Conservation (phyloP, 495 filamentous ascomycete genomes). For the Talaromyces proteolyticus region DNA sequence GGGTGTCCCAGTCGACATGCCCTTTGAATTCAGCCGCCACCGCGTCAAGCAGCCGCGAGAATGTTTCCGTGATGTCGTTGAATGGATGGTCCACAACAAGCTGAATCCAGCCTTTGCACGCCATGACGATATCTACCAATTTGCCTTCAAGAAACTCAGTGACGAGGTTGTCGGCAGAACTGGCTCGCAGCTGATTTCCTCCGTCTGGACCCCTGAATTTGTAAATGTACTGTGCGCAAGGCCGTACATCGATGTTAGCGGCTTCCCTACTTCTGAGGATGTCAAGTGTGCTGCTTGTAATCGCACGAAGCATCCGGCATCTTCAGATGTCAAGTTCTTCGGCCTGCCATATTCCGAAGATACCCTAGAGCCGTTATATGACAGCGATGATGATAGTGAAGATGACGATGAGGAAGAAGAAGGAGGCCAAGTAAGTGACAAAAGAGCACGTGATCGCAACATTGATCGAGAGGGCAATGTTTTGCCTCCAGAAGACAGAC, state of each 20-base stretch:
- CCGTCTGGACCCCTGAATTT: conserved; percentile 68
- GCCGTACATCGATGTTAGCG: conserved; percentile 41
- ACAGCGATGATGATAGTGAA: conserved; percentile 38
- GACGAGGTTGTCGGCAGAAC: conserved; percentile 64
- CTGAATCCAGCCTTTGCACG: conserved; percentile 70
- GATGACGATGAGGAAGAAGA: conserved; percentile 31
- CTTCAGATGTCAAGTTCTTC: conserved; percentile 50
- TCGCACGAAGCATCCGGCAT: conserved; percentile 61
- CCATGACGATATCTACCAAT: conserved; percentile 56
- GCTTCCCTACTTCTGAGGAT: conserved; percentile 25
- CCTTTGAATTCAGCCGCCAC: conserved; percentile 64
- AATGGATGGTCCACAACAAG: conserved; percentile 76
- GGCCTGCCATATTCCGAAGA: conserved; percentile 67
- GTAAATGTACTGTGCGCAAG: conserved; percentile 57
- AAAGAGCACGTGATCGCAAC: conserved; percentile 19
- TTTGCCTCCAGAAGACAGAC: conserved; percentile 23
- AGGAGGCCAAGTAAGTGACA: conserved; percentile 19
- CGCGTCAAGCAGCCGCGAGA: conserved; percentile 64
- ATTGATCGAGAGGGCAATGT: conserved; percentile 28
- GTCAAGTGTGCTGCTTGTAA: conserved; percentile 74
- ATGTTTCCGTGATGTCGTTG: conserved; percentile 71
- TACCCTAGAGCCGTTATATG: conserved; percentile 59
- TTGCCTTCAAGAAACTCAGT: conserved; percentile 71
- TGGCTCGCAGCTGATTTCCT: conserved; percentile 65
- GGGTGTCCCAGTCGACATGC: conserved; percentile 60